Evolutionary conservation across 176 grass and related monocot genomes (phyloP).

Genomic region (Oryza nivara): DNA sequence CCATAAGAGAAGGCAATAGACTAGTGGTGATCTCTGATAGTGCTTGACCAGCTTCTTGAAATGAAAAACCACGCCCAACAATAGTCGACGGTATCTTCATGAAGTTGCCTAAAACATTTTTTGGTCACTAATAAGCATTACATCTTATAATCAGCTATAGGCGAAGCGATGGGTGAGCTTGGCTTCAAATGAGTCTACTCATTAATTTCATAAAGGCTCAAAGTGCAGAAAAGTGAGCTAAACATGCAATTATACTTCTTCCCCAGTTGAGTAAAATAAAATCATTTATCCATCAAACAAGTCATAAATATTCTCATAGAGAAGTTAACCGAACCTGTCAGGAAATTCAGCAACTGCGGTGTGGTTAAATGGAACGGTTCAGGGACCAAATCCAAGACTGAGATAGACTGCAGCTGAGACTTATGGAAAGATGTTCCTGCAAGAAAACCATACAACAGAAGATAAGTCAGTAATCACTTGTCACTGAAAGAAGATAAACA

Average conservation of each 20-base stretch:
- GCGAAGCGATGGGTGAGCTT: no score
- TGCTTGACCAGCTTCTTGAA: conserved; percentile 33
- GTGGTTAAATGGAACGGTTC: conserved; percentile 59
- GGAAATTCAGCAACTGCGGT: conserved; percentile 59
- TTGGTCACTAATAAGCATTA: no score
- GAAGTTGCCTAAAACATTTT: conserved; percentile 44
- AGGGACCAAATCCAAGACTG: conserved; percentile 48
- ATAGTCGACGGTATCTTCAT: conserved; percentile 43
- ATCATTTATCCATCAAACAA: neutral
- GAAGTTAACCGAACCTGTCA: conserved; percentile 53
- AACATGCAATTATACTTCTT: neutral
- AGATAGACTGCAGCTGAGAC: conserved; percentile 56
- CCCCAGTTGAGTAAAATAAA: neutral
- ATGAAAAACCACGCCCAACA: conserved; percentile 22
- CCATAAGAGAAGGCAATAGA: conserved; percentile 44
- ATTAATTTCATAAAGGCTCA: neutral
- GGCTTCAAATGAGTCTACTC: neutral
- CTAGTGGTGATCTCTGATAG: conserved; percentile 46
- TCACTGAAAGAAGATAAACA: neutral
- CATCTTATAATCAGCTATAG: no score
- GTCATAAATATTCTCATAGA: neutral
- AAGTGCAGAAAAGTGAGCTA: neutral
- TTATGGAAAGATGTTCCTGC: conserved; percentile 69
- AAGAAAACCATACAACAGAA: neutral
- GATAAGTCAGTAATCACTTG: neutral